Percentiles rank a stretch among this genome's conserved stretches.
phyloP scores from a whole-genome alignment of 306 rosid species.

The Gastrolobium bilobum region DNA sequence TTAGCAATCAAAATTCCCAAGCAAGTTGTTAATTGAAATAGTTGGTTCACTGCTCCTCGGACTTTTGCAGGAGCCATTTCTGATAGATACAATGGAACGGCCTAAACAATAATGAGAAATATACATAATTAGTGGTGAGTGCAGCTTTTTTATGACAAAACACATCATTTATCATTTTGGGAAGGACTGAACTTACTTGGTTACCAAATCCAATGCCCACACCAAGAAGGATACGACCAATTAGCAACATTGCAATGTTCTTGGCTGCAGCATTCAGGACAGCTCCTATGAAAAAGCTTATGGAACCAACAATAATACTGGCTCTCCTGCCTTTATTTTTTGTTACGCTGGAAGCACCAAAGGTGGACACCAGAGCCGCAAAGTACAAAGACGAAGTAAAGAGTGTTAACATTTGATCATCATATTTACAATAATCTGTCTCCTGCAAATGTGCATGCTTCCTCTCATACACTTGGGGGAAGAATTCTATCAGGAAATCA shows the following conservation, averaged over 20 bases:
- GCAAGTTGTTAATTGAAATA: constrained; percentile 78
- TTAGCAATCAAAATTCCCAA: constrained; percentile 76
- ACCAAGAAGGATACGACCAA: constrained; percentile 76
- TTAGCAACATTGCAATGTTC: constrained; percentile 72
- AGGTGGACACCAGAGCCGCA: constrained; percentile 75
- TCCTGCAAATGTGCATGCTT: constrained; percentile 73
- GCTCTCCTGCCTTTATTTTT: constrained; percentile 45
- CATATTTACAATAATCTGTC: constrained; percentile 92
- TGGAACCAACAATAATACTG: constrained; percentile 76
- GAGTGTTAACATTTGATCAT: constrained; percentile 78
- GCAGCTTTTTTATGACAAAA: background rate
- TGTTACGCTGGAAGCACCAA: constrained; percentile 69
- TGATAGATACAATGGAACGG: constrained; percentile 88
- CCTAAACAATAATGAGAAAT: constrained; percentile 59
- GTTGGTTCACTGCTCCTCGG: constrained; percentile 83
- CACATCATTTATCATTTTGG: background rate
- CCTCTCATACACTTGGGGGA: constrained; percentile 74
- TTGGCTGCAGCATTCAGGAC: constrained; percentile 65
- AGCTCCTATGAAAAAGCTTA: constrained; percentile 79
- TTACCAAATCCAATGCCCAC: constrained; percentile 86
- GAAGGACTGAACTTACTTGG: constrained; percentile 59
- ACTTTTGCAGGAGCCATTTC: constrained; percentile 92
- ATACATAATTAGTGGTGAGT: background rate
- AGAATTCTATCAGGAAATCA: constrained; percentile 80
- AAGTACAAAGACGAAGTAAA: constrained; percentile 88